Evolutionary conservation across 805 yeast species (phyloP).

Genomic region (Candida tibetensis): DNA sequence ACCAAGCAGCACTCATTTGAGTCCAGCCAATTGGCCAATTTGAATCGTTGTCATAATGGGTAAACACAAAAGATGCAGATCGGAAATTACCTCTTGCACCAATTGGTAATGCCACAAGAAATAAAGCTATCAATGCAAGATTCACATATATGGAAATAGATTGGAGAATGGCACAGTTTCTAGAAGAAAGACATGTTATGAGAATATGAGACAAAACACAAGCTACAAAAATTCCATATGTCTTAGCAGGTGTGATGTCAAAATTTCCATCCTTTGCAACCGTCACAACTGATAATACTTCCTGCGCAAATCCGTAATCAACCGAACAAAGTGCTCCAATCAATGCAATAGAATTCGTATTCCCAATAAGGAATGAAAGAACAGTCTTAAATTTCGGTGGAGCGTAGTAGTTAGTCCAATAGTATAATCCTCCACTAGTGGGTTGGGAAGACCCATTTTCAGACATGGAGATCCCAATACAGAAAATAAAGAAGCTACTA

Average conservation of each 20-base stretch:
- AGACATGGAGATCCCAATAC: slow-evolving; percentile 28
- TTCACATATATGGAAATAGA: slow-evolving; percentile 25
- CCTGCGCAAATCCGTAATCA: slow-evolving; percentile 31
- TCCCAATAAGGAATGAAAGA: slow-evolving; percentile 25
- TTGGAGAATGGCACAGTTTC: slow-evolving; percentile 24
- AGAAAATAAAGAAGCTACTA: slow-evolving; percentile 23
- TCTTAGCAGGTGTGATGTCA: slow-evolving; percentile 23
- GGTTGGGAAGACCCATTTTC: slow-evolving; percentile 26
- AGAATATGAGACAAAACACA: slow-evolving; percentile 23
- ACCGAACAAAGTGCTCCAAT: slow-evolving; percentile 30
- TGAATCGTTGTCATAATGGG: slow-evolving; percentile 21
- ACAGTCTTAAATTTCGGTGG: slow-evolving; percentile 22
- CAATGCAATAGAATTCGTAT: slow-evolving; percentile 29
- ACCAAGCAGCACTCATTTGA: slow-evolving; percentile 26
- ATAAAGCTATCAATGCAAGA: slow-evolving; percentile 20
- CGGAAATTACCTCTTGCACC: slow-evolving; percentile 32
- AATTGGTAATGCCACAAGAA: slow-evolving; percentile 29
- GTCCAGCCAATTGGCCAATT: slow-evolving; percentile 29
- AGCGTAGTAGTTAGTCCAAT: slow-evolving; percentile 36
- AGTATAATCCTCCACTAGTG: slow-evolving; percentile 33
- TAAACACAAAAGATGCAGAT: slow-evolving; percentile 26
- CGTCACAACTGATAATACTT: slow-evolving; percentile 25
- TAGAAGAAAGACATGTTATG: slow-evolving; percentile 24
- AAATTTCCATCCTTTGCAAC: slow-evolving; percentile 30
- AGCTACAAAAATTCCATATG: slow-evolving; percentile 31